Evolutionary conservation across 2,329 filamentous ascomycete species (phyloP).

Genomic region (Xylariaceae sp.): DNA sequence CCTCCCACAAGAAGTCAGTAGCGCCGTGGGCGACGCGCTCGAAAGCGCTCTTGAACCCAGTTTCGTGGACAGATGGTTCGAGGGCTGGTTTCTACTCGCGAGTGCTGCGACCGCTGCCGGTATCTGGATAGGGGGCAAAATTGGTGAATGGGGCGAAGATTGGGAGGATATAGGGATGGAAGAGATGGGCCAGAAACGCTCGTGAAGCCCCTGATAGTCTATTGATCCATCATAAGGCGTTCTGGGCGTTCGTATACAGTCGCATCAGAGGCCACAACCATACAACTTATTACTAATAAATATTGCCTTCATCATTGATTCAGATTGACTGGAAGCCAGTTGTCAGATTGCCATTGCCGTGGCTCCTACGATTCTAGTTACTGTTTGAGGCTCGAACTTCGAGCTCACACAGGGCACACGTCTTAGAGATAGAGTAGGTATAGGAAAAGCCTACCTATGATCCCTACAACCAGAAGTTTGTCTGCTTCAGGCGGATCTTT

Average conservation of each 20-base stretch:
- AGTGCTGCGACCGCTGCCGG: slow-evolving; percentile 62
- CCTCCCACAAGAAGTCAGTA: slow-evolving; percentile 69
- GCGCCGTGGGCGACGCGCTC: slow-evolving; percentile 70
- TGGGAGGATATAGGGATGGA: slow-evolving; percentile 58
- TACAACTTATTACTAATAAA: no score
- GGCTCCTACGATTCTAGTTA: no score
- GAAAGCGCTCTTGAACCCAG: slow-evolving; percentile 67
- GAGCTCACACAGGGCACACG: no score
- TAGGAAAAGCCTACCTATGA: no score
- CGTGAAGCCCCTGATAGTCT: slow-evolving; percentile 32
- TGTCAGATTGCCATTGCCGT: no score
- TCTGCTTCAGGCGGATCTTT: no score
- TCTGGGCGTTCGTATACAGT: slow-evolving; percentile 10
- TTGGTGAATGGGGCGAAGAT: slow-evolving; percentile 50
- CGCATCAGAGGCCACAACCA: neutral
- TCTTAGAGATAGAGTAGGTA: no score
- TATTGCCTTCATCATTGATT: no score
- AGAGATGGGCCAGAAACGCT: slow-evolving; percentile 68
- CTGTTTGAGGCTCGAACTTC: no score
- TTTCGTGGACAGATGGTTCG: slow-evolving; percentile 80
- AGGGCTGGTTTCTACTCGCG: slow-evolving; percentile 74
- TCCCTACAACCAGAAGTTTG: no score
- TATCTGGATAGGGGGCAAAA: slow-evolving; percentile 64
- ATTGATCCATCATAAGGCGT: slow-evolving; percentile 9
- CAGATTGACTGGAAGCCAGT: no score